Evolutionary conservation across 495 filamentous ascomycete genomes (phyloP), one percentile per base, ranked within the genome.

Genomic region (Staphylotrichum longicolle): DNA sequence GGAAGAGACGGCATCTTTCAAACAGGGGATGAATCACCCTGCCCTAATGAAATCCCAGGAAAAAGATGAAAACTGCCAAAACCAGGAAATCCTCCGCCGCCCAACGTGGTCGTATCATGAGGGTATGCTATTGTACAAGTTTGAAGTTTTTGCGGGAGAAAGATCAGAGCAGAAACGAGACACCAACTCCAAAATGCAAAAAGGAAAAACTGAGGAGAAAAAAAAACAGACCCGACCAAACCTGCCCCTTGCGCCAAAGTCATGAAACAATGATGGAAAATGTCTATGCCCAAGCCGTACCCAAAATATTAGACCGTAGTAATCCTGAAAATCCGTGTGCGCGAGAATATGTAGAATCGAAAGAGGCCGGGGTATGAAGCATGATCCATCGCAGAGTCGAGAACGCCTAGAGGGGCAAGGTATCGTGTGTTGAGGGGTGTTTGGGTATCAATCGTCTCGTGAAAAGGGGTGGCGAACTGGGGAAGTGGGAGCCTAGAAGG

Each of bases 401-500:
- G 51, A 61, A 40, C 32, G 50, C 58, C 58, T 39, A 11, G 2
- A 42, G 15, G 41, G 41, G 42, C 42, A 54, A 27, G 42, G 44
- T 54, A 44, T 61, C 42, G 39, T 54, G 27, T 54, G 53, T 20
- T 51, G 60, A 57, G 45, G 37, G 47, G 60, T 39, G 47, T 44
- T 27, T 35, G 54, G 60, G 60, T 57, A 62, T 62, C 60, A 57
- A 55, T 49, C 27, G 37, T 50, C 35, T 44, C 27, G 50, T 33
- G 53, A 53, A 33, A 54, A 39, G 62, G 30, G 37, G 27, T 50
- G 54, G 57, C 15, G 46, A 56, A 44, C 57, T 53, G 20, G 32
- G 5, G 35, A 44, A 27, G 9, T 8, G 51, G 52, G 34, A 58
- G 35, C 55, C 61, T 71, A 72, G 51, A 70, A 71, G 30, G 59